Evolutionary conservation across 352 stramenopile species (phyloP).

Genomic region (Pythium volutum): DNA sequence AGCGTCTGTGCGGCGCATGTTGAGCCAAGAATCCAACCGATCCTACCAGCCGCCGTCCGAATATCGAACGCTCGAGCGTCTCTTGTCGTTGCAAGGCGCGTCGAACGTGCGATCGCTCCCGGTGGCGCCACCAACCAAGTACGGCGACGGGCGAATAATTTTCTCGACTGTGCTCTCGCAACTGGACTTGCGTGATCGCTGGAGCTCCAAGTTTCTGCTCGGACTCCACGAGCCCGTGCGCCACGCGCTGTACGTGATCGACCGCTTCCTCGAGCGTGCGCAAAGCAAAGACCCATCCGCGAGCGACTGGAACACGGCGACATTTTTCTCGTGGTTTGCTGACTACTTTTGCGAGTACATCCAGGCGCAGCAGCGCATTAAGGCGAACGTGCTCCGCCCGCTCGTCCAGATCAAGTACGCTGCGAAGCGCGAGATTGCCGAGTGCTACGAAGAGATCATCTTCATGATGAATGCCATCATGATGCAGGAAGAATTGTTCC

Average conservation of each 20-base stretch:
- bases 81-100: constrained; percentile 29
- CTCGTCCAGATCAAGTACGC: constrained; percentile 49
- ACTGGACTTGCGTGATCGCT: constrained; percentile 51
- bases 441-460: constrained; percentile 69
- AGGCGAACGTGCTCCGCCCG: constrained; percentile 54
- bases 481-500: constrained; percentile 49
- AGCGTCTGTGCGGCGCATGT: constrained; percentile 4
- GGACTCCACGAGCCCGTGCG: constrained; percentile 75
- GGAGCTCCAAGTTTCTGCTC: constrained; percentile 68
- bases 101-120: constrained; percentile 24
- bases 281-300: constrained; percentile 25
- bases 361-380: constrained; percentile 61
- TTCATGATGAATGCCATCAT: constrained; percentile 56
- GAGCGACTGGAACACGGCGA: constrained; percentile 21
- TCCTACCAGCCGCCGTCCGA: constrained; percentile 22
- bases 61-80: constrained; percentile 27
- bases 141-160: constrained; percentile 52
- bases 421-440: constrained; percentile 55
- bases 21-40: constrained; percentile 17
- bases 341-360: constrained; percentile 76
- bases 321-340: constrained; percentile 79
- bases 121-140: constrained; percentile 45
- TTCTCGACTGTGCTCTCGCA: constrained; percentile 65
- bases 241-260: constrained; percentile 80
- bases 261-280: constrained; percentile 70